Evolutionary conservation across 1,284 basidiomycete genomes (phyloP).

Genomic region (Ceratobasidium sp.): DNA sequence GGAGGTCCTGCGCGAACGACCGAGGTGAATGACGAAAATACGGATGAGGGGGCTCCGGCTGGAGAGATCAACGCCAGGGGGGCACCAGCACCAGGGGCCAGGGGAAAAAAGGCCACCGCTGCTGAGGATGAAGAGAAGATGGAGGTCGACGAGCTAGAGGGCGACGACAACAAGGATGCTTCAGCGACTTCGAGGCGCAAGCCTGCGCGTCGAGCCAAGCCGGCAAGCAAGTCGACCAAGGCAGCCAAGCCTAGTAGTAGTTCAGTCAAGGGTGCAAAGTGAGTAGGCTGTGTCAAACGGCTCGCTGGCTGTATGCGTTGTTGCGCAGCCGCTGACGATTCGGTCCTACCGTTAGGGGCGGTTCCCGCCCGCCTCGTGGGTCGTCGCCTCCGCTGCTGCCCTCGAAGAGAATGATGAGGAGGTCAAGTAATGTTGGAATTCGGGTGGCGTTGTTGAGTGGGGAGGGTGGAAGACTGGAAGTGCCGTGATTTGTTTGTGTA

Average conservation of each 20-base stretch:
- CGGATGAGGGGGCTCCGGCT: background rate
- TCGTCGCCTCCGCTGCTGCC: background rate
- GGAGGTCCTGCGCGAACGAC: background rate
- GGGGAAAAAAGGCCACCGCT: conserved; percentile 22
- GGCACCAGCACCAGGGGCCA: conserved; percentile 10
- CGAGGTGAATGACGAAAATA: background rate
- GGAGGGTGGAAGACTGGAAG: background rate
- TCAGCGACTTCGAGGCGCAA: conserved; percentile 27
- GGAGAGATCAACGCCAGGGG: background rate
- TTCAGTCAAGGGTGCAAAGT: conserved; percentile 15
- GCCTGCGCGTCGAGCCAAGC: conserved; percentile 35
- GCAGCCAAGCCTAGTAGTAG: conserved; percentile 1
- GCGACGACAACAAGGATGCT: background rate
- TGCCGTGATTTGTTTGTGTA: background rate
- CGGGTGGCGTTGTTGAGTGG: background rate
- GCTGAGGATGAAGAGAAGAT: conserved; percentile 24
- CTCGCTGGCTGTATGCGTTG: conserved; percentile 6
- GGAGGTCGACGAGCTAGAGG: conserved; percentile 36
- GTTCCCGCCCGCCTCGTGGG: conserved; percentile 14
- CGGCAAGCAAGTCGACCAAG: conserved; percentile 24
- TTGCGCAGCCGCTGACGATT: background rate
- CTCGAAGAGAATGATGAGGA: background rate
- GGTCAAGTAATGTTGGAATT: background rate
- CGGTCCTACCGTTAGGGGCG: background rate
- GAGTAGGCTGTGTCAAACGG: background rate